Base-by-base conservation (phyloP, 352 stramenopile species). In the Globisporangium emineosum region DNA sequence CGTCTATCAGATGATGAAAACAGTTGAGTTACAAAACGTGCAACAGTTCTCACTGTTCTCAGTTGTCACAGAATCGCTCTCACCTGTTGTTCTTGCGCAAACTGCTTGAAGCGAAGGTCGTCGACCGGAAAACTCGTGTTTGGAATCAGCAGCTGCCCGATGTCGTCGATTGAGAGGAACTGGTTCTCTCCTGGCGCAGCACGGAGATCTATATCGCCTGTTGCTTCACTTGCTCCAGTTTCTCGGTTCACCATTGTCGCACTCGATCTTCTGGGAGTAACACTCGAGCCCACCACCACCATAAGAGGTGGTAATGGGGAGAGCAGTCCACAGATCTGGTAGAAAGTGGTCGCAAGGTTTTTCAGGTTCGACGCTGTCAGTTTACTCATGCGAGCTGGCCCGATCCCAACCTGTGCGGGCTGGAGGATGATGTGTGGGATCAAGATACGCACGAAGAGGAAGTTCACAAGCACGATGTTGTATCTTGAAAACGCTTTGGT, bases 391-490 rank as follows among this genome's bases (percentile, higher is more conserved):
- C 55, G 66, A 7, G 60, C 58, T 17, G 62, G 29, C 13, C 77
- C 68, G 37, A 90, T 75, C 7, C 75, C 79, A 0, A 73, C 67
- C 35, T 71, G 71, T 71, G 77, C 86, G 19, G 81, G 81, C 37
- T 75, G 66, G 40, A 89, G 58, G 6, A 93, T 59, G 13, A 91
- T 65, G 37, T 86, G 67, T 13, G 81, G 77, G 51, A 91, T 82
- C 58, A 91, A 45, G 17, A 91, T 73, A 2, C 80, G 78, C 2
- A 88, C 57, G 21, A 86, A 63, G 32, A 93, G 30, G 42, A 93
- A 90, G 60, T 88, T 90, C 56, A 87, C 56, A 23, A 87, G 32
- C 17, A 91, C 68, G 3, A 92, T 53, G 60, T 89, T 70, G 60
- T 83, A 86, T 2, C 76, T 75, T 9, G 74, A 66, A 37, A 71